These are phyloP conservation scores for Dictyostelium purpureum DNA, from an alignment of 78 protist genomes.

Conservation along the genomic window DNA sequence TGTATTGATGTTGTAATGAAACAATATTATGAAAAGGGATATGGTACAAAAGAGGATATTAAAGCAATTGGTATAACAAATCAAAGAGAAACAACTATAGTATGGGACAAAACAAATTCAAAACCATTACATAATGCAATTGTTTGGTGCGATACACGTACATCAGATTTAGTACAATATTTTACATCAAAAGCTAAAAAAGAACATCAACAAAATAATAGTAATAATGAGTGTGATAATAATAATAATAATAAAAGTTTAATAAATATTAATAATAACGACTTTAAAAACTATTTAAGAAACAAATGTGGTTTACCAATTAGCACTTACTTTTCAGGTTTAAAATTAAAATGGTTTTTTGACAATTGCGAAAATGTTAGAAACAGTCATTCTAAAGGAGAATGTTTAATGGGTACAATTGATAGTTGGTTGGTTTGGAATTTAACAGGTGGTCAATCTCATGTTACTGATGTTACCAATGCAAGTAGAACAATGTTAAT, in stretches of 20 bases:
- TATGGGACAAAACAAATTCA: constrained; percentile 96
- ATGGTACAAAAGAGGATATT: constrained; percentile 25
- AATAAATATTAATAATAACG: neutral
- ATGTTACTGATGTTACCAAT: constrained; percentile 97
- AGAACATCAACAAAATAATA: neutral
- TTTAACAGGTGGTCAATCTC: constrained; percentile 90
- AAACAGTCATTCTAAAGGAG: constrained; percentile 36
- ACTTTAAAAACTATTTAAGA: constrained; percentile 23
- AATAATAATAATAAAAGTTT: neutral
- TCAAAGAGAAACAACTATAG: constrained; percentile 97
- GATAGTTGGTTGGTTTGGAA: constrained; percentile 97
- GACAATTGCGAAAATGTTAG: constrained; percentile 80
- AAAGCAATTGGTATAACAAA: constrained; percentile 96
- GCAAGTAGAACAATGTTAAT: constrained; percentile 98
- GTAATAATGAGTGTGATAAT: neutral
- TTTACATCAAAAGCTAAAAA: constrained; percentile 31
- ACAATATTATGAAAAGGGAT: neutral
- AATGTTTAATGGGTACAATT: constrained; percentile 92
- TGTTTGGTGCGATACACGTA: constrained; percentile 73
- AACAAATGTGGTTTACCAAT: constrained; percentile 95
- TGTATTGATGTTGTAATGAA: constrained; percentile 68
- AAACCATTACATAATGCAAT: constrained; percentile 93
- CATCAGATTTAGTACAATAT: constrained; percentile 1
- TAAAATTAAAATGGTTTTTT: constrained; percentile 92
- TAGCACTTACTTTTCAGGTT: constrained; percentile 90